These are phyloP conservation scores for Claviceps digitariae DNA, from an alignment of 2,329 filamentous ascomycete species.

Conservation along the genomic window DNA sequence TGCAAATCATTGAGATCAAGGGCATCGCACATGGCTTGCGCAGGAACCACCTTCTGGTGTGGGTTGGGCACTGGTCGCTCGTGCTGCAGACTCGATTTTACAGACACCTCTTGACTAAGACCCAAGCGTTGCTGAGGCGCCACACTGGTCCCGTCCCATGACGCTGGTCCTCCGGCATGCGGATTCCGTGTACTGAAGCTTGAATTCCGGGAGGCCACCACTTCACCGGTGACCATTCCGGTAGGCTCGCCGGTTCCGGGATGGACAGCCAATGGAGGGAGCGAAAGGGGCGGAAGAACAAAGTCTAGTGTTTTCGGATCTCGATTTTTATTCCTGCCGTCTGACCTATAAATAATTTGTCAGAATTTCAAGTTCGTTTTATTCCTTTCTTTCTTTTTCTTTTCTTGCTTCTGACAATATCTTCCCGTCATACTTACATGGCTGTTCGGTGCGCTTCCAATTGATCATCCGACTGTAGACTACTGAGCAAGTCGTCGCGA, in stretches of 20 bases:
- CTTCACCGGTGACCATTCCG: constrained; percentile 3
- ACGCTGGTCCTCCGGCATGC: constrained; percentile 8
- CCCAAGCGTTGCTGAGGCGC: constrained; percentile 16
- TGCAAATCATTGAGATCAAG: constrained; percentile 26
- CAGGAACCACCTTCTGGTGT: constrained; percentile 7
- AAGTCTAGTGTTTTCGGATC: constrained; percentile 8
- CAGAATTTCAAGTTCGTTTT: background rate
- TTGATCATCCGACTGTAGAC: constrained; percentile 11
- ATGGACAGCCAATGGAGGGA: constrained; percentile 11
- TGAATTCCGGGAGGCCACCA: background rate
- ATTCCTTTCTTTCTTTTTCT: background rate
- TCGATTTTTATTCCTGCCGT: constrained; percentile 6
- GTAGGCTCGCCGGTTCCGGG: constrained; percentile 4
- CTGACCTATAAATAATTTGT: constrained; percentile 5
- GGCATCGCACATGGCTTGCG: constrained; percentile 19
- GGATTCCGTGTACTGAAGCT: constrained; percentile 13
- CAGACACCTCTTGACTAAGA: constrained; percentile 12
- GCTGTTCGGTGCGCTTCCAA: constrained; percentile 11
- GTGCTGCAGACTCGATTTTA: constrained; percentile 22
- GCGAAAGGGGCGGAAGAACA: constrained; percentile 11
- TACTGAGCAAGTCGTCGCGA: constrained; percentile 9
- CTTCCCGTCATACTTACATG: constrained; percentile 6
- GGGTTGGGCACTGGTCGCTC: constrained; percentile 20
- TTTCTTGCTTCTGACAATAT: background rate
- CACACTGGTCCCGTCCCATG: constrained; percentile 15